Evolutionary conservation across 2,329 filamentous ascomycete species (phyloP).

Genomic region (Endocalyx cinctus): DNA sequence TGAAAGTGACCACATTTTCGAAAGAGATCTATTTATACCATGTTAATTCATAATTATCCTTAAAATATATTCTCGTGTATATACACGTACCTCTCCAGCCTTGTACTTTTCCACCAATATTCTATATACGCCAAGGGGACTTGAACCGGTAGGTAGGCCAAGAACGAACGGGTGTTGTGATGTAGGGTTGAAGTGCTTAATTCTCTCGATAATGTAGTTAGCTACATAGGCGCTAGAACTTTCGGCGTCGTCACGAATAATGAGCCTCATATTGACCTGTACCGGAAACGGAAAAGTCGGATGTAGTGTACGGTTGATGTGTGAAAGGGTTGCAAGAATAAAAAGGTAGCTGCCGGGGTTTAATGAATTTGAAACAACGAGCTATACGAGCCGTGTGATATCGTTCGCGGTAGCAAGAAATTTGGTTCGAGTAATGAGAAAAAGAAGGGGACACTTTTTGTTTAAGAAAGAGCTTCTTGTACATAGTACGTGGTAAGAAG

Average conservation of each 20-base stretch:
- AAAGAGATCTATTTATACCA: conserved; percentile 64
- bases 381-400: too few relatives aligned
- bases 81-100: conserved; percentile 49
- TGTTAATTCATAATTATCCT: conserved; percentile 10
- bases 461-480: too few relatives aligned
- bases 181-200: conserved; percentile 71
- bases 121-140: conserved; percentile 73
- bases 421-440: too few relatives aligned
- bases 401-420: too few relatives aligned
- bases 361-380: too few relatives aligned
- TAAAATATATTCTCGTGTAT: conserved; percentile 1
- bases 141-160: conserved; percentile 78
- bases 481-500: too few relatives aligned
- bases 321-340: conserved; percentile 1
- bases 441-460: too few relatives aligned
- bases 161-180: conserved; percentile 72
- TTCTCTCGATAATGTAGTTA: conserved; percentile 77
- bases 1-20: conserved; percentile 85
- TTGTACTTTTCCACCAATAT: conserved; percentile 69
- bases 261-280: conserved; percentile 64
- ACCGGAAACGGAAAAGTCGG: conserved; percentile 15
- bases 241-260: conserved; percentile 69
- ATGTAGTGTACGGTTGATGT: conserved; percentile 6
- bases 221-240: conserved; percentile 72
- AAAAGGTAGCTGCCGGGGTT: too few relatives aligned